phyloP scores from a whole-genome alignment of 129 eudicot genomes.

The Flaveria sonorensis region DNA sequence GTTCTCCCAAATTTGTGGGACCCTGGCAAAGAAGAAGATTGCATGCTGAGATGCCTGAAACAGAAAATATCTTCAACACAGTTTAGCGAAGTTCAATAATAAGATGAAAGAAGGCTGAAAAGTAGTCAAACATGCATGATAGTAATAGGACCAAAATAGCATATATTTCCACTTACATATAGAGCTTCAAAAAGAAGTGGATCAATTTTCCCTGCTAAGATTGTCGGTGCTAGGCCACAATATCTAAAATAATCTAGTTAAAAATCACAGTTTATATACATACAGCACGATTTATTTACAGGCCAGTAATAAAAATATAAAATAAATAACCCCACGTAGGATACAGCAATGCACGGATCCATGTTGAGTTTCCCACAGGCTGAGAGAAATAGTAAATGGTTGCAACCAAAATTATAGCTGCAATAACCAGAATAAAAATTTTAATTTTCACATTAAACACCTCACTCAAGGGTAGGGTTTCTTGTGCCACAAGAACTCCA shows the following conservation, averaged over 20 bases:
- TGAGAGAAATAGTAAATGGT: slow-evolving; percentile 87
- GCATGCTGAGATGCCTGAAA: slow-evolving; percentile 97
- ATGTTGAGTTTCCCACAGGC: slow-evolving; percentile 69
- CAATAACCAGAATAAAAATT: slow-evolving; percentile 28
- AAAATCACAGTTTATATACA: slow-evolving; percentile 30
- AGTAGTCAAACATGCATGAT: background rate
- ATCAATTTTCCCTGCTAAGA: slow-evolving; percentile 88
- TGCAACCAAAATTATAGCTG: slow-evolving; percentile 84
- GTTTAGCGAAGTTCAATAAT: slow-evolving; percentile 4
- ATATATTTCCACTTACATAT: slow-evolving; percentile 59
- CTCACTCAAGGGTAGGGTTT: background rate
- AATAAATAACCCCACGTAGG: slow-evolving; percentile 33
- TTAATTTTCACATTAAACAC: background rate
- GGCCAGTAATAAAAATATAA: background rate
- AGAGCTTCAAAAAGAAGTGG: slow-evolving; percentile 97
- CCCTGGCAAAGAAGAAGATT: slow-evolving; percentile 86
- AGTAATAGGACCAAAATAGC: slow-evolving; percentile 5
- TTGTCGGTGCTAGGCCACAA: slow-evolving; percentile 86
- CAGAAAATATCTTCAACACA: slow-evolving; percentile 23
- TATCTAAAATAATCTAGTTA: slow-evolving; percentile 53
- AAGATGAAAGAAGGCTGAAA: slow-evolving; percentile 1
- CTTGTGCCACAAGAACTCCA: background rate
- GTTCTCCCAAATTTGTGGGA: slow-evolving; percentile 86
- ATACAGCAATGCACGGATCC: slow-evolving; percentile 90
- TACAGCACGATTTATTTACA: background rate